Base-by-base conservation (phyloP, 1,284 basidiomycete species). In the Inonotus hispidus region DNA sequence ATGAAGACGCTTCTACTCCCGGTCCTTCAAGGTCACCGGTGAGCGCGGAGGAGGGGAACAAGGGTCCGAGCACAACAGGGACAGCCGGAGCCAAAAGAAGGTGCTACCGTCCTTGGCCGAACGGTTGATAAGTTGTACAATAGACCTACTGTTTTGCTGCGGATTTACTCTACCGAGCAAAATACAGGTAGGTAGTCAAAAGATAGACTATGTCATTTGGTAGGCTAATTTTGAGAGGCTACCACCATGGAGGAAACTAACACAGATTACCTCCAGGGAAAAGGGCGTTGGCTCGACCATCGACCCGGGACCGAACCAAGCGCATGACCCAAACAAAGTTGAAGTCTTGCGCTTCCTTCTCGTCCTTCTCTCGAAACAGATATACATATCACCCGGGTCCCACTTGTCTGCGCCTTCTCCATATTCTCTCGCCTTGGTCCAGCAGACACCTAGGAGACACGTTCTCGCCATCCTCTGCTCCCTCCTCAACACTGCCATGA, bases 391-490 rank as follows among this genome's bases (percentile, higher is more conserved):
- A 2, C 83, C 93, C 0, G 77, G 82, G 11, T 79, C 83, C 1
- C 73, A 95, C 16, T 82, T 92, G 70, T 82, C 82, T 27, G 82
- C 82, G 62, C 83, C 88, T 2, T 89, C 93, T 16, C 74, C 82
- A 41, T 91, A 89, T 68, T 83, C 90, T n/a, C 79, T 89, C 23
- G 82, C 89, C 70, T 78, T 90, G 60, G 88, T 92, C 11, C 88
- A 93, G 71, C 82, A 84, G 66, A 85, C 87, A 47, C 85, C 89
- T 63, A 82, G 92, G 35, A 83, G 92, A 52, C 82, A 93, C 65
- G 87, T 95, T 14, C 79, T 98, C 53, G 93, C 93, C 1, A 76
- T 97, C 13, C 75, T 98, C 5, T 98, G 95, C 72, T 96, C 94
- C 8, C 76, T 95, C 53, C 78, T 98, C 63, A 98, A 98, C 71